Evolutionary conservation across 2,329 filamentous ascomycete genomes (phyloP).

Genomic region (Paracamarosporium sp.): DNA sequence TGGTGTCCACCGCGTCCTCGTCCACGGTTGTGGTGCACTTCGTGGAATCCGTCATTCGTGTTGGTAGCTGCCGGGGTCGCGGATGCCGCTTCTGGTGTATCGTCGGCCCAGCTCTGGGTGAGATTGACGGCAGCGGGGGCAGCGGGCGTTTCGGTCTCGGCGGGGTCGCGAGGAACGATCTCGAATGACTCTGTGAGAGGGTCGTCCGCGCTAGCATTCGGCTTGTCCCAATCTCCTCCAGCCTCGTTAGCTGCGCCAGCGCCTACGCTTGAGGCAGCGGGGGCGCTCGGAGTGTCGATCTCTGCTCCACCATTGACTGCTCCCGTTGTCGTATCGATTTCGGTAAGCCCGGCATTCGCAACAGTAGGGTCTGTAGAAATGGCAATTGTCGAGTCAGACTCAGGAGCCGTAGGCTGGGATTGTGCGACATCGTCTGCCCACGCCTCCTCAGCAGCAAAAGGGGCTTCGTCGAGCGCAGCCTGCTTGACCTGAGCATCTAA

Average conservation of each 20-base stretch:
- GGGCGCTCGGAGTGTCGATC: constrained; percentile 34
- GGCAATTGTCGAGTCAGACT: constrained; percentile 43
- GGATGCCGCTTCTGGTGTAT: constrained; percentile 57
- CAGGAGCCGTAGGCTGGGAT: constrained; percentile 47
- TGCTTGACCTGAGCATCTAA: constrained; percentile 67
- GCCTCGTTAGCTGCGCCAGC: constrained; percentile 57
- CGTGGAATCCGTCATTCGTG: constrained; percentile 74
- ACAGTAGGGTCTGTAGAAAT: constrained; percentile 69
- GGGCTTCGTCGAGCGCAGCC: constrained; percentile 53
- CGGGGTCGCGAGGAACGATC: constrained; percentile 73
- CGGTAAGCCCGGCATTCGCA: constrained; percentile 70
- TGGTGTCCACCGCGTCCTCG: constrained; percentile 57
- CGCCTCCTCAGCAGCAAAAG: constrained; percentile 62
- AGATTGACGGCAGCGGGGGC: constrained; percentile 62
- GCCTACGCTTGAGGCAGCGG: constrained; percentile 48
- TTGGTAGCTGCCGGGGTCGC: constrained; percentile 37
- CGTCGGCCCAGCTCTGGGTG: constrained; percentile 82
- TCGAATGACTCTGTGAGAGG: constrained; percentile 73
- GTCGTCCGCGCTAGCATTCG: constrained; percentile 54
- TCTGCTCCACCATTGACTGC: constrained; percentile 39
- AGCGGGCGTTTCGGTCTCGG: constrained; percentile 74
- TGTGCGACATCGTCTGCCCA: constrained; percentile 57
- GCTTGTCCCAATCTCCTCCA: constrained; percentile 71
- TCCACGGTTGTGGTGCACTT: constrained; percentile 60
- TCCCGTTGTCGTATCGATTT: constrained; percentile 59